These are phyloP conservation scores for Fusarium tupiense DNA, from an alignment of 2,329 filamentous ascomycete genomes.

Conservation along the genomic window DNA sequence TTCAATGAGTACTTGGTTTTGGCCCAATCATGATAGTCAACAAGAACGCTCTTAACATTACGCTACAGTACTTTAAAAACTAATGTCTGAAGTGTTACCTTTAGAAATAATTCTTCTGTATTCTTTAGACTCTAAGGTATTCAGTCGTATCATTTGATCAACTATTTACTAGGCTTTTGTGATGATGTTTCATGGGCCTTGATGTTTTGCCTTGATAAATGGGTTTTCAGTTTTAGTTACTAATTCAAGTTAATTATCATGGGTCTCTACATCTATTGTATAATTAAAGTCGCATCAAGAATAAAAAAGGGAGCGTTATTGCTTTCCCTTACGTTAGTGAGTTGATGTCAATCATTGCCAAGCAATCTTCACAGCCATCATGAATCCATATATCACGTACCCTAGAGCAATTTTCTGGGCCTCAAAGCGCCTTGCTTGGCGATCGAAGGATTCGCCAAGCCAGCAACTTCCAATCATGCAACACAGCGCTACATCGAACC, in stretches of 20 bases:
- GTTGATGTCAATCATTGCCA: not conserved
- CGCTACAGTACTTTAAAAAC: too few relatives aligned
- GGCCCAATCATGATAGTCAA: not conserved
- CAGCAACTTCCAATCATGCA: not conserved
- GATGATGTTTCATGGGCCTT: too few relatives aligned
- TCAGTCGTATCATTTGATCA: too few relatives aligned
- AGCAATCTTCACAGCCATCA: not conserved
- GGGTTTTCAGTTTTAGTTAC: not conserved
- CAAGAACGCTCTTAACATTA: too few relatives aligned
- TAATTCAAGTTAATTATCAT: fast-evolving
- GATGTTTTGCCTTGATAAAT: too few relatives aligned
- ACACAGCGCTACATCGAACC: not conserved
- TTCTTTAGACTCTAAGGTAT: too few relatives aligned
- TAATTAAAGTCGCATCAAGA: not conserved
- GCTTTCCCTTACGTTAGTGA: too few relatives aligned
- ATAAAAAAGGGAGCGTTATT: too few relatives aligned
- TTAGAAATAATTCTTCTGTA: too few relatives aligned
- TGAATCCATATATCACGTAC: not conserved
- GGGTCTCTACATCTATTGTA: not conserved
- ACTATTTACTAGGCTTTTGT: too few relatives aligned
- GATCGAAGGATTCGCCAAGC: not conserved
- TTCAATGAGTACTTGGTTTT: not conserved
- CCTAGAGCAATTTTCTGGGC: not conserved
- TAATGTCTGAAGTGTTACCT: too few relatives aligned
- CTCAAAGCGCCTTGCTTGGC: not conserved